Evolutionary conservation across 257 asterid genomes (phyloP).

Genomic region (Haberlea rhodopensis): DNA sequence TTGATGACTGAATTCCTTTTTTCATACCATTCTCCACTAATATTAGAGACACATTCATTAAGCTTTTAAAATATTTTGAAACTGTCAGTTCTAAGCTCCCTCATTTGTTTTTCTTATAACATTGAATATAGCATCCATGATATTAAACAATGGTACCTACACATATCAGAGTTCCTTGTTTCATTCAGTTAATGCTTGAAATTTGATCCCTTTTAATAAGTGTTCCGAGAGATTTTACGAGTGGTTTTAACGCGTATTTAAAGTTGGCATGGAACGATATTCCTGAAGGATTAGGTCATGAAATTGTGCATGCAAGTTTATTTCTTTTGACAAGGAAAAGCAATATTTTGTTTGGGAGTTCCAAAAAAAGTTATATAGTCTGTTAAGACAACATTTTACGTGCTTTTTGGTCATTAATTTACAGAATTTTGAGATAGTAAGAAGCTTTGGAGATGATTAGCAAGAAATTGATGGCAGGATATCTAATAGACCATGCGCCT

Average conservation of each 20-base stretch:
- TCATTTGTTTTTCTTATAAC: neutral
- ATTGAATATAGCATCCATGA: neutral
- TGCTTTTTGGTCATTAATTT: neutral
- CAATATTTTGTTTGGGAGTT: neutral
- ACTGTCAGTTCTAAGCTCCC: no score
- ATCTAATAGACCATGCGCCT: neutral
- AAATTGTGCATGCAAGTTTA: neutral
- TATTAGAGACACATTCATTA: no score
- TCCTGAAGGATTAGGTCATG: neutral
- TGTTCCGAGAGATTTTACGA: neutral
- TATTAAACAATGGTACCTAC: no score
- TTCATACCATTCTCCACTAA: no score
- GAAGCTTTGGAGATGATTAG: neutral
- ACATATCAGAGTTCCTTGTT: no score
- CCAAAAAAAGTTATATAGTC: neutral
- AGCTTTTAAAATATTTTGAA: no score
- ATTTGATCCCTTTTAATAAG: neutral
- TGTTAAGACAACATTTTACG: neutral
- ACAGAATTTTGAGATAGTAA: no score
- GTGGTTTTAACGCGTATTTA: neutral
- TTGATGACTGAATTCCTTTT: no score
- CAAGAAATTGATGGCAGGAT: neutral
- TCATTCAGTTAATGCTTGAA: no score
- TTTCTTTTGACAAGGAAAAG: neutral
- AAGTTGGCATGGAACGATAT: neutral